A percentile compares a stretch with the other conserved stretches of the same genome.
These are phyloP conservation scores for Neopestalotiopsis rosae DNA, from an alignment of 2,329 filamentous ascomycete species.

Conservation along the genomic window DNA sequence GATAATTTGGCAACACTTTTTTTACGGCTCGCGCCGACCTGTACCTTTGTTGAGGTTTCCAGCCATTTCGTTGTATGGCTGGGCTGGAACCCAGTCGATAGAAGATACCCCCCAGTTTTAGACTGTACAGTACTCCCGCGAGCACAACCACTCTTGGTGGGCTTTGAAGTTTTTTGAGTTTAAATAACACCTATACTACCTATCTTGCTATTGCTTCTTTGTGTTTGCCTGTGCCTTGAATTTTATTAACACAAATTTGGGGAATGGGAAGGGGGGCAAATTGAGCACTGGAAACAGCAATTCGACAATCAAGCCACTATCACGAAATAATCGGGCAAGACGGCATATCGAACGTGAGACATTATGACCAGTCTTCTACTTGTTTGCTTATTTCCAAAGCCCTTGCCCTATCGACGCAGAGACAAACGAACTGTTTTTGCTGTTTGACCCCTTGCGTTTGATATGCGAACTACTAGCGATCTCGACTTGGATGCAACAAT, in stretches of 20 bases:
- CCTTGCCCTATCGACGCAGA: background rate
- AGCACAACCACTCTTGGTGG: constrained; percentile 8
- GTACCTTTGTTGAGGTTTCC: constrained; percentile 31
- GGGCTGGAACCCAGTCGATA: constrained; percentile 42
- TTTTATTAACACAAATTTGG: background rate
- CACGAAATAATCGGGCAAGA: background rate
- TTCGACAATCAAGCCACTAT: background rate
- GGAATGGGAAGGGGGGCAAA: background rate
- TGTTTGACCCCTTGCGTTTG: background rate
- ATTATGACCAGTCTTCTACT: constrained; percentile 17
- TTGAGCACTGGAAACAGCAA: background rate
- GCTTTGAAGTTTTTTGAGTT: constrained; percentile 7
- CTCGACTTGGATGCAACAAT: background rate
- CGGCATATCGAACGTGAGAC: constrained; percentile 7
- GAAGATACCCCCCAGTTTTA: constrained; percentile 42
- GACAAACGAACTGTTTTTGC: background rate
- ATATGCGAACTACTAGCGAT: background rate
- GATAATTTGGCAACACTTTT: constrained; percentile 29
- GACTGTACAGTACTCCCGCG: constrained; percentile 37
- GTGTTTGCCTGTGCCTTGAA: background rate
- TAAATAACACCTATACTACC: constrained; percentile 9
- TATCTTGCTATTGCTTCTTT: background rate
- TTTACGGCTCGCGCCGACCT: constrained; percentile 25
- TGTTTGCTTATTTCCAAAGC: constrained; percentile 13
- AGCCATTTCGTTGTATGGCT: constrained; percentile 35